Evolutionary conservation across 2,329 filamentous ascomycete genomes (phyloP).

Genomic region (Thielaviopsis ethacetica): DNA sequence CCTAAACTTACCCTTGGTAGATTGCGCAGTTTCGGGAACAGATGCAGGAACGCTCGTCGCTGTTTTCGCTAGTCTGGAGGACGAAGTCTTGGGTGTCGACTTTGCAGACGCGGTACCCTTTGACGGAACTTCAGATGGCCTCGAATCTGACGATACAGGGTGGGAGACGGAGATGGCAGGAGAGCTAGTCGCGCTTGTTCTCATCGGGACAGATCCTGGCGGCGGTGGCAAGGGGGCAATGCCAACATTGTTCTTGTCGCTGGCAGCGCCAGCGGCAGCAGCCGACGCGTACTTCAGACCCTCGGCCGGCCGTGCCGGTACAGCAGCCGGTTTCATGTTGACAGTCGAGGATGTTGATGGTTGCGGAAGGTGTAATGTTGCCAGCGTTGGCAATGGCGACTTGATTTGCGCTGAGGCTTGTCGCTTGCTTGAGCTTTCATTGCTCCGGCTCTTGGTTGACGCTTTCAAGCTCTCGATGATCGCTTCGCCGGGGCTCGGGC

Average conservation of each 20-base stretch:
- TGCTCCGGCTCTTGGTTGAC: slow-evolving; percentile 30
- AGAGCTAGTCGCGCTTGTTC: slow-evolving; percentile 36
- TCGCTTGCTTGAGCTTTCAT: slow-evolving; percentile 37
- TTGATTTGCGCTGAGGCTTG: slow-evolving; percentile 82
- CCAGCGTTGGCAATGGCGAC: slow-evolving; percentile 81
- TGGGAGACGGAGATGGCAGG: slow-evolving; percentile 32
- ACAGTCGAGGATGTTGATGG: slow-evolving; percentile 41
- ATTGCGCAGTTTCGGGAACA: slow-evolving; percentile 25
- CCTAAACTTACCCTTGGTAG: slow-evolving; percentile 26
- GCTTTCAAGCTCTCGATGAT: slow-evolving; percentile 16
- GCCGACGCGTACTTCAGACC: slow-evolving; percentile 94
- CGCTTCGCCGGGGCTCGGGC: slow-evolving; percentile 22
- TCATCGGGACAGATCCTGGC: slow-evolving; percentile 41
- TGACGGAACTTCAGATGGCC: slow-evolving; percentile 22
- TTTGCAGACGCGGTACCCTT: slow-evolving; percentile 25
- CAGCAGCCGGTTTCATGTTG: slow-evolving; percentile 81
- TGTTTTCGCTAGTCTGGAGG: slow-evolving; percentile 7
- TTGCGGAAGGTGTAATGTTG: slow-evolving; percentile 67
- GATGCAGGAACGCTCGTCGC: slow-evolving; percentile 26
- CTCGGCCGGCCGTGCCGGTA: slow-evolving; percentile 72
- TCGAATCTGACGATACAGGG: slow-evolving; percentile 19
- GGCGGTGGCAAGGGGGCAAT: slow-evolving; percentile 89
- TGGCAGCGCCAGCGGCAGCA: slow-evolving; percentile 80
- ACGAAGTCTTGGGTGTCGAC: slow-evolving; percentile 14
- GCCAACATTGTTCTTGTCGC: slow-evolving; percentile 73